These are phyloP conservation scores for Millerozyma miso DNA, from an alignment of 805 yeast species.

Conservation along the genomic window DNA sequence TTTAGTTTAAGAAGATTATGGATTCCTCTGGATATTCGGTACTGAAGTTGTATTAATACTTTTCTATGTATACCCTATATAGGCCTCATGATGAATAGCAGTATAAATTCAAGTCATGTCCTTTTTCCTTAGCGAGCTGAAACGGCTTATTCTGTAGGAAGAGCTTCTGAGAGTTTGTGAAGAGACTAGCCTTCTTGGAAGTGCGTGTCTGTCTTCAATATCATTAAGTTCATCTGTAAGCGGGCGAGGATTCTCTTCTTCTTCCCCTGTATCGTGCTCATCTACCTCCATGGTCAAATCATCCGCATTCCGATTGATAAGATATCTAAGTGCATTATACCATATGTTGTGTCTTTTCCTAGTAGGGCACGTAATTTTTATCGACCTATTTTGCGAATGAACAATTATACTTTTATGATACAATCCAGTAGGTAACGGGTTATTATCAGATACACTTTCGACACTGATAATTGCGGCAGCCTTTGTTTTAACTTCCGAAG, in stretches of 20 bases:
- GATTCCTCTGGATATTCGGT: too few relatives aligned
- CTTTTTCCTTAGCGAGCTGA: conserved; percentile 13
- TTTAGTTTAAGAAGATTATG: not conserved
- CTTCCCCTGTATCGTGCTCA: conserved; percentile 23
- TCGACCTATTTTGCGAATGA: conserved; percentile 57
- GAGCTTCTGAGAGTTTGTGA: conserved; percentile 14
- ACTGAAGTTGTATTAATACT: not conserved
- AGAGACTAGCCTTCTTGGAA: conserved; percentile 16
- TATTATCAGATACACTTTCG: conserved; percentile 75
- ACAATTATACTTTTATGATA: conserved; percentile 81
- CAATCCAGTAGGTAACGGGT: conserved; percentile 85
- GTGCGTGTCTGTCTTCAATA: conserved; percentile 18
- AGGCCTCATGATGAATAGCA: not conserved
- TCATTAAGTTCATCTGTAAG: conserved; percentile 15
- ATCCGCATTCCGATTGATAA: conserved; percentile 62
- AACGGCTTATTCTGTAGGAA: conserved; percentile 13
- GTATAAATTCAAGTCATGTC: not conserved
- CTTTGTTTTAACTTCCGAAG: conserved; percentile 61
- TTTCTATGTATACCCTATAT: not conserved
- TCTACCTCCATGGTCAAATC: conserved; percentile 47
- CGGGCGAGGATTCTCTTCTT: conserved; percentile 11
- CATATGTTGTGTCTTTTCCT: conserved; percentile 87
- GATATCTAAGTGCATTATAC: conserved; percentile 77
- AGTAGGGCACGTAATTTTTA: conserved; percentile 84
- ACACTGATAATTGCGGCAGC: conserved; percentile 79